Conservation (phyloP, 2,329 filamentous ascomycete species). For the Ceratocystis lukuohia region DNA sequence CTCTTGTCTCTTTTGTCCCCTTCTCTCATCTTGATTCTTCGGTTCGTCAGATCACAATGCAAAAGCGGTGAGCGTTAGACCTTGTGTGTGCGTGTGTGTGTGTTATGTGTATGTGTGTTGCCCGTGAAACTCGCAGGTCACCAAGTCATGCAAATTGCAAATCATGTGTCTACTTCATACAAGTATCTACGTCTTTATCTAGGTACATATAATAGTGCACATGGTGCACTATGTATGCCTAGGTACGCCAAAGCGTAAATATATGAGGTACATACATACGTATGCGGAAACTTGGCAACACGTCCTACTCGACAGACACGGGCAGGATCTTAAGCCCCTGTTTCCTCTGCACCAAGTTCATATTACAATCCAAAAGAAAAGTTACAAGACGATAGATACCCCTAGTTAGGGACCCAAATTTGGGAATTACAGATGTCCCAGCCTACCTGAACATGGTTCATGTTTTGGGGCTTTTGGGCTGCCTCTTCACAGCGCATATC, state of each 20-base stretch:
- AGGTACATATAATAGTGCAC: background rate
- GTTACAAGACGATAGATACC: background rate
- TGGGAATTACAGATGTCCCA: background rate
- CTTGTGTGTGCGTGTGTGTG: background rate
- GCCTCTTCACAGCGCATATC: background rate
- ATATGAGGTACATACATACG: background rate
- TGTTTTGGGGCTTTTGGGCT: slow-evolving; percentile 6
- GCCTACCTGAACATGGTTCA: background rate
- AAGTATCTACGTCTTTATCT: background rate
- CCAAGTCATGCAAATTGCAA: slow-evolving; percentile 2
- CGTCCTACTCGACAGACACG: background rate
- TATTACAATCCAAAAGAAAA: background rate
- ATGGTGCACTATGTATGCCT: background rate
- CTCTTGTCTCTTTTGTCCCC: too few species aligned
- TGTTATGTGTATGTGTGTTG: background rate
- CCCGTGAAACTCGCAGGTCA: background rate
- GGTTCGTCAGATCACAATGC: slow-evolving; percentile 1
- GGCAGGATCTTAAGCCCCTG: background rate
- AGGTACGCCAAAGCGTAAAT: background rate
- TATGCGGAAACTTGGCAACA: too few species aligned
- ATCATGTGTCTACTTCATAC: background rate
- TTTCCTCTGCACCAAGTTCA: background rate
- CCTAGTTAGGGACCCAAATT: background rate
- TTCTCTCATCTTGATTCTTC: background rate
- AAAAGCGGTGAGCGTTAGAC: slow-evolving; percentile 6